phyloP scores from a whole-genome alignment of 306 rosid species.

The Fagus crenata region DNA sequence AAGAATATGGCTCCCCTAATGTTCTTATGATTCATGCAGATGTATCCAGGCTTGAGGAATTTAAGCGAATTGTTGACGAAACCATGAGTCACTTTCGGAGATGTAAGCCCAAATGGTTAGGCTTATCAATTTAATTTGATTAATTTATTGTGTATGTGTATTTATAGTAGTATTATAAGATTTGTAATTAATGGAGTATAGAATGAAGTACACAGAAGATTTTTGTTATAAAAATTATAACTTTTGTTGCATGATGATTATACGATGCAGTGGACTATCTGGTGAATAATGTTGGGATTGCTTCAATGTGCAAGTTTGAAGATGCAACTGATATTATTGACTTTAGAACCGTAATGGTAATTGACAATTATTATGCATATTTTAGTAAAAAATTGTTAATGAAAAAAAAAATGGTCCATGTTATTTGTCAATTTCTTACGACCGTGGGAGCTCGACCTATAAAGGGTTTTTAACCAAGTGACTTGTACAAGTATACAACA shows the following conservation, averaged over 20 bases:
- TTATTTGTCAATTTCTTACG: too few species aligned
- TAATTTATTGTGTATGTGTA: not conserved
- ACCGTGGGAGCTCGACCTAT: too few species aligned
- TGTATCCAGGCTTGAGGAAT: slow-evolving; percentile 56
- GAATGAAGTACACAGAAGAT: not conserved
- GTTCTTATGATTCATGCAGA: slow-evolving; percentile 53
- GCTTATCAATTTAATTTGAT: not conserved
- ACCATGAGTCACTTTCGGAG: slow-evolving; percentile 53
- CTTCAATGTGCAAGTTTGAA: slow-evolving; percentile 41
- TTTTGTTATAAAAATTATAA: not conserved
- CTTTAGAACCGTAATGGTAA: slow-evolving; percentile 62
- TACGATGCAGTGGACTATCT: slow-evolving; percentile 71
- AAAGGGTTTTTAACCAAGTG: too few species aligned
- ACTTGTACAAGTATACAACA: too few species aligned
- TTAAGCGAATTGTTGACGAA: slow-evolving; percentile 51
- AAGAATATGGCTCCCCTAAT: slow-evolving; percentile 51
- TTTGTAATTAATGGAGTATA: not conserved
- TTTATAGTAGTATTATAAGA: not conserved
- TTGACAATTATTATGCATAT: not conserved
- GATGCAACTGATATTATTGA: slow-evolving; percentile 48
- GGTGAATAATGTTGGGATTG: slow-evolving; percentile 68
- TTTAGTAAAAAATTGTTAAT: not conserved
- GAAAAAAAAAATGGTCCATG: too few species aligned
- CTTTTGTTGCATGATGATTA: not conserved
- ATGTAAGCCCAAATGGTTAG: slow-evolving; percentile 27